Conservation (phyloP, 1,139 yeast genomes). For the Saccharomycopsis hybrid region DNA sequence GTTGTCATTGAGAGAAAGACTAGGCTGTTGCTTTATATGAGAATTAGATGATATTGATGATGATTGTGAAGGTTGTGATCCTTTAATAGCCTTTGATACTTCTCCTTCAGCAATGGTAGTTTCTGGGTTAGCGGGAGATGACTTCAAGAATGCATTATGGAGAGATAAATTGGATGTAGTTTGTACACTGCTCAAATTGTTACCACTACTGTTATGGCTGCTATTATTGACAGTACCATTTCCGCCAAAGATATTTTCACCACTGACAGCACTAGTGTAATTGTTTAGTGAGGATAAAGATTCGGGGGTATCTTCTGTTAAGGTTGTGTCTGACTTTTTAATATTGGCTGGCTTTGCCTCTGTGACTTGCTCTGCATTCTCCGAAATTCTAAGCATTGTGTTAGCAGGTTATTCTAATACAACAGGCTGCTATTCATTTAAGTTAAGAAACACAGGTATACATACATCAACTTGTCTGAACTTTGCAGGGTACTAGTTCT, state of each 20-base stretch:
- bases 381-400: too few relatives aligned
- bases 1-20: constrained; percentile 12
- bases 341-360: not conserved
- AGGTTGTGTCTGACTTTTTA: not conserved
- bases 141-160: constrained; percentile 6
- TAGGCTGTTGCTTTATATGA: not conserved
- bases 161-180: constrained; percentile 6
- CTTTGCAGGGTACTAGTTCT: too few relatives aligned
- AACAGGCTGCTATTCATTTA: too few relatives aligned
- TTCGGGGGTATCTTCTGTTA: not conserved
- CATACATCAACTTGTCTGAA: too few relatives aligned
- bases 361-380: not conserved
- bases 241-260: not conserved
- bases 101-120: constrained; percentile 12
- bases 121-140: constrained; percentile 16
- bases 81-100: not conserved
- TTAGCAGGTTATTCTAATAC: too few relatives aligned
- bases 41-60: not conserved
- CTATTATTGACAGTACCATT: not conserved
- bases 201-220: not conserved
- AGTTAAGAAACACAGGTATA: too few relatives aligned
- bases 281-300: constrained; percentile 1
- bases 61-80: not conserved
- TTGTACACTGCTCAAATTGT: not conserved
- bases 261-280: not conserved